Evolutionary conservation across 768 basidiomycete genomes (phyloP).

Genomic region (Hypholoma fasciculare): DNA sequence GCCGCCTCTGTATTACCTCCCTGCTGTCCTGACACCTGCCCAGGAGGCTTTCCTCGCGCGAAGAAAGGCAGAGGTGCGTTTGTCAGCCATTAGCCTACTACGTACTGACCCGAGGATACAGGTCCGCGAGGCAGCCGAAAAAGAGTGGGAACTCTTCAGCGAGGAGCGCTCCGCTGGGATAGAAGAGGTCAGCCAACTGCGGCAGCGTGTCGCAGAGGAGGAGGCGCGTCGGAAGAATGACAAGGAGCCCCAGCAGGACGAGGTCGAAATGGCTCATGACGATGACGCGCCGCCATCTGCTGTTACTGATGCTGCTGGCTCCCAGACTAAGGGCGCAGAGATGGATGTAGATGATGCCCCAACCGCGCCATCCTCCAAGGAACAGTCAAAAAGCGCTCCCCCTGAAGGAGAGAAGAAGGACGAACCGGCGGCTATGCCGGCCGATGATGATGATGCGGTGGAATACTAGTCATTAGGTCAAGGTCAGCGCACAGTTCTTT

Average conservation of each 20-base stretch:
- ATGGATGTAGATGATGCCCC: constrained; percentile 42
- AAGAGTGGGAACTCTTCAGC: constrained; percentile 67
- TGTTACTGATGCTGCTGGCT: not conserved
- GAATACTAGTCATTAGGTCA: constrained; percentile 58
- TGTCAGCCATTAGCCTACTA: not conserved
- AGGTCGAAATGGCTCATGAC: constrained; percentile 35
- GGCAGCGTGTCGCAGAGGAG: constrained; percentile 67
- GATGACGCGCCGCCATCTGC: constrained; percentile 13
- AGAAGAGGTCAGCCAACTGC: constrained; percentile 60
- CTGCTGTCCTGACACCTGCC: constrained; percentile 61
- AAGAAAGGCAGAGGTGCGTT: constrained; percentile 62
- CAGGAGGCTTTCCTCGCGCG: constrained; percentile 68
- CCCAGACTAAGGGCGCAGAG: constrained; percentile 22
- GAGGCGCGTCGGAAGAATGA: constrained; percentile 50
- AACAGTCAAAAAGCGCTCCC: constrained; percentile 29
- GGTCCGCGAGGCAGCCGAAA: constrained; percentile 63
- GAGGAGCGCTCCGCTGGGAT: constrained; percentile 59
- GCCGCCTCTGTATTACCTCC: constrained; percentile 77
- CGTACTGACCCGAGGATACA: constrained; percentile 22
- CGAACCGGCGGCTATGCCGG: constrained; percentile 52
- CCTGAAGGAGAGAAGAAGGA: constrained; percentile 50
- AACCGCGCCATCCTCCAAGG: constrained; percentile 19
- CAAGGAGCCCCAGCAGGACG: constrained; percentile 29
- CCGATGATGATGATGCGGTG: constrained; percentile 80
- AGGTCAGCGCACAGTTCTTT: constrained; percentile 13